phyloP scores from a whole-genome alignment of 371 early-diverging fungal genomes.

The Nematocida homosporus region DNA sequence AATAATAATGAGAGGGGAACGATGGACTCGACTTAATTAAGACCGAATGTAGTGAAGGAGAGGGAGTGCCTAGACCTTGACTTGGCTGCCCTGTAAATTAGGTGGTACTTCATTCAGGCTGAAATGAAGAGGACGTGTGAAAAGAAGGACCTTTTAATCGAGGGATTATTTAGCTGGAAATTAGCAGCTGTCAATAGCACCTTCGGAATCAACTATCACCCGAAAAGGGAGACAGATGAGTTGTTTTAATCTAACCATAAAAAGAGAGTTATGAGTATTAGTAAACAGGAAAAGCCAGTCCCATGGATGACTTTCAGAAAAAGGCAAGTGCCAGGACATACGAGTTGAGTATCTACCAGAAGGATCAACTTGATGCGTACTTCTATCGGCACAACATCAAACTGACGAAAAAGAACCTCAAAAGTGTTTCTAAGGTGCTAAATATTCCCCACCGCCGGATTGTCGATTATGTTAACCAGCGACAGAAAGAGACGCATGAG shows the following conservation, averaged over 20 bases:
- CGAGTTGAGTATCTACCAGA: constrained; percentile 47
- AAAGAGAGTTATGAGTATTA: neutral
- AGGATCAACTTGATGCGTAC: constrained; percentile 54
- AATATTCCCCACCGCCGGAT: constrained; percentile 58
- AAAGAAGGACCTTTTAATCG: neutral
- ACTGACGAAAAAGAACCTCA: constrained; percentile 59
- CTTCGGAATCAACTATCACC: neutral
- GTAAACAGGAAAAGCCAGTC: too few relatives aligned
- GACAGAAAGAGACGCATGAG: constrained; percentile 44
- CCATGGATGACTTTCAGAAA: constrained; percentile 35
- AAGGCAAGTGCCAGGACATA: constrained; percentile 33
- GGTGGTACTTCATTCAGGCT: neutral
- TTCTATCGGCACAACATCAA: constrained; percentile 56
- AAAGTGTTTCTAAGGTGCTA: constrained; percentile 53
- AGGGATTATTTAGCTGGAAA: neutral
- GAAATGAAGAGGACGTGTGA: neutral
- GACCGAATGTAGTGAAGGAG: neutral
- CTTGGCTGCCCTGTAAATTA: neutral
- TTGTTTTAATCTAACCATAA: neutral
- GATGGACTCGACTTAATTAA: neutral
- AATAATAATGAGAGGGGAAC: neutral
- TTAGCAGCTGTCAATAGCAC: too few relatives aligned
- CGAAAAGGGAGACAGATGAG: neutral
- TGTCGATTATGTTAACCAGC: constrained; percentile 57
- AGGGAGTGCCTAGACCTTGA: neutral